Evolutionary conservation across 2,329 filamentous ascomycete genomes (phyloP), one percentile per base, ranked within the genome.

Genomic region (Fusarium cyanostomum): DNA sequence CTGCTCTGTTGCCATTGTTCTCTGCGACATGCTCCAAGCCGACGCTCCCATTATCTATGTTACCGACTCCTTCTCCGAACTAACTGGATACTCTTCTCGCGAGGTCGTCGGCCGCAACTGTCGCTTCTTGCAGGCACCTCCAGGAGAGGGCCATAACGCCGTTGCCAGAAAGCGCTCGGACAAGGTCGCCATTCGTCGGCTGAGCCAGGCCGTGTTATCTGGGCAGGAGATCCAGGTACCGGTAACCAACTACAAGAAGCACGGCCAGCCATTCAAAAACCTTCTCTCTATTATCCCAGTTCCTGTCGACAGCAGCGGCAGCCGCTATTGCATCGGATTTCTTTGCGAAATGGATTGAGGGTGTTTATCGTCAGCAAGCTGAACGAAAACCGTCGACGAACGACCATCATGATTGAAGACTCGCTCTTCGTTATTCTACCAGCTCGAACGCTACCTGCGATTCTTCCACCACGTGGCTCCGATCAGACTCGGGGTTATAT

Each of bases 201-300:
- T 87, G 77, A 75, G 77, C 7, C 72, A 77, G 27, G 80, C 84
- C 2, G 72, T 86, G 18, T 73, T 78, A n/a, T 59, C 69, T 3
- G 77, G 78, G 37, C 56, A 71, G 27, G 84, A 87, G 70, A 68
- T 85, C 6, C 80, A 84, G 52, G 65, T 84, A 5, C 71, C 79
- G 31, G 73, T 96, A 12, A 88, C 89, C 72, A 96, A 96, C 73
- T 96, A 94, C 74, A 87, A 90, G 63, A 91, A 92, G 77, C 88
- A 91, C 46, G 92, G 93, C 1, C 85, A 92, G 67, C 83, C 83
- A 0, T 96, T 96, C 72, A 89, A 89, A 81, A 96, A 96, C 68
- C 73, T 94, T 11, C 80, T 96, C 49, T 92, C 90, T n/a, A 92
- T 96, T 81, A 91, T 96, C 50, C 92, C 92, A 0, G 86, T 96